Evolutionary conservation across 305 asterid species (phyloP).

Genomic region (Solanum hybrid): DNA sequence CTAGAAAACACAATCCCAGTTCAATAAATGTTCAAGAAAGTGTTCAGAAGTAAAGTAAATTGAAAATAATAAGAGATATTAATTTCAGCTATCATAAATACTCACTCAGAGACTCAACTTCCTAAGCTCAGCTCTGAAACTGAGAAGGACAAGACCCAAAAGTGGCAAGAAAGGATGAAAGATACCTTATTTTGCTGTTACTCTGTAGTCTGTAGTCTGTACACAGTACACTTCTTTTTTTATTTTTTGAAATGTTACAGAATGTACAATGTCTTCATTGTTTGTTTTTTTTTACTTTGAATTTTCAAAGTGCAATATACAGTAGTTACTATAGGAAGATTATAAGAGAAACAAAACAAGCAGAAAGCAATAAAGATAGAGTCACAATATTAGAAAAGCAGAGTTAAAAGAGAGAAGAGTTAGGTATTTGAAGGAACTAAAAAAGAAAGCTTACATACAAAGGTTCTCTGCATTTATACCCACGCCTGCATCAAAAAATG

Average conservation of each 20-base stretch:
- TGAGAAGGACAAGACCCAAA: slow-evolving; percentile 13
- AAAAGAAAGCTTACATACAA: slow-evolving; percentile 16
- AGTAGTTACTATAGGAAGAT: not conserved
- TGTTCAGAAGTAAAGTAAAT: slow-evolving; percentile 26
- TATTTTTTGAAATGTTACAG: not conserved
- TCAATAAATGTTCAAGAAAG: slow-evolving; percentile 41
- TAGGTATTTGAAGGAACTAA: not conserved
- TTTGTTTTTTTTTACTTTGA: not conserved
- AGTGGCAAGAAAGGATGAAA: slow-evolving; percentile 11
- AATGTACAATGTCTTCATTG: not conserved
- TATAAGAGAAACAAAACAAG: not conserved
- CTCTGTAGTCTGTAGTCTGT: slow-evolving; percentile 21
- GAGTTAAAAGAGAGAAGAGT: not conserved
- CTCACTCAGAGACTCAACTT: slow-evolving; percentile 8
- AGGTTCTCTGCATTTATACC: slow-evolving; percentile 71
- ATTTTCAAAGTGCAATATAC: not conserved
- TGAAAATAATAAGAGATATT: slow-evolving; percentile 39
- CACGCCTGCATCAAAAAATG: slow-evolving; percentile 69
- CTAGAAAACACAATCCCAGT: slow-evolving; percentile 31
- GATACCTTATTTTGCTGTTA: slow-evolving; percentile 56
- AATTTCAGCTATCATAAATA: slow-evolving; percentile 38
- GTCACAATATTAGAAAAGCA: not conserved
- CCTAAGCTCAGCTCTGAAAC: slow-evolving; percentile 16
- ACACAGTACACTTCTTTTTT: not conserved
- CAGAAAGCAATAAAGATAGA: not conserved